Percentiles rank a stretch among this genome's conserved stretches.
phyloP scores from a whole-genome alignment of 2,329 filamentous ascomycete species.

The Ophiostoma sp. region DNA sequence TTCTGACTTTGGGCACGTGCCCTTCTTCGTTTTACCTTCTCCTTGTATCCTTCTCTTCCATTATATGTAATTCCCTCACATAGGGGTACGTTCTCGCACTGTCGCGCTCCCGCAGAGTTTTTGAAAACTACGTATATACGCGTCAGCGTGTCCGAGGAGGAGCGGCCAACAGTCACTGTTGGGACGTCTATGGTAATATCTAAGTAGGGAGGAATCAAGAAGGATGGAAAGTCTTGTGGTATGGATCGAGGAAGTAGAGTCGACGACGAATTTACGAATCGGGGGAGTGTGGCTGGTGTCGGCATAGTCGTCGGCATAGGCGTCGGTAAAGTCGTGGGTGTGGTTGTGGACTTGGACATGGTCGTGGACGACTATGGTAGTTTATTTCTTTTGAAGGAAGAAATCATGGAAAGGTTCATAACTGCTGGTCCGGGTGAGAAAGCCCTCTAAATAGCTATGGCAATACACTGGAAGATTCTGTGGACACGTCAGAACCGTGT shows the following conservation, averaged over 20 bases:
- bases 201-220: background rate
- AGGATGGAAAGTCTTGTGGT: background rate
- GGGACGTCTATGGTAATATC: background rate
- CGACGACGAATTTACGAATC: no score
- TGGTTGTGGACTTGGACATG: no score
- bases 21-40: background rate
- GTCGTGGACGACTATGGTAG: no score
- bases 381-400: background rate
- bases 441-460: no score
- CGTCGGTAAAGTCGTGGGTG: no score
- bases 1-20: background rate
- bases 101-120: background rate
- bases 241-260: no score
- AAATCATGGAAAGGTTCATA: no score
- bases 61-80: background rate
- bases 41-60: background rate
- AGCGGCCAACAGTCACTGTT: background rate
- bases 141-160: background rate
- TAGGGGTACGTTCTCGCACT: background rate
- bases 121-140: background rate
- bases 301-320: background rate
- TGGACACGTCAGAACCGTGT: no score
- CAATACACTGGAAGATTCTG: no score
- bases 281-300: background rate
- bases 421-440: no score